phyloP scores from a whole-genome alignment of 805 yeast genomes.

The Nakazawaea anatomiae region DNA sequence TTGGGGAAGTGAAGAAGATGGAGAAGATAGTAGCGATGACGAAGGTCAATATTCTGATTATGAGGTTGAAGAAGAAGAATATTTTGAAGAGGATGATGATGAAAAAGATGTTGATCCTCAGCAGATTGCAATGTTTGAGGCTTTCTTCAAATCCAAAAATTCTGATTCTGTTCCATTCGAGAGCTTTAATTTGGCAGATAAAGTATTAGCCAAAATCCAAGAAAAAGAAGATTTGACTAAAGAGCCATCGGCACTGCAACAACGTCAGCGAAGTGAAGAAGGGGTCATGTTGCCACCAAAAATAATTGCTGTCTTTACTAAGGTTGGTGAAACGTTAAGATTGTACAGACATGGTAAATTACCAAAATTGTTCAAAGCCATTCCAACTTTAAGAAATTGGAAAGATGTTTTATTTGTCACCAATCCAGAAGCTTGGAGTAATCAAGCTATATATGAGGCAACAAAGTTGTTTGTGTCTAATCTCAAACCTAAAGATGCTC shows the following conservation, averaged over 20 bases:
- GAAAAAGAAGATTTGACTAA: conserved; percentile 49
- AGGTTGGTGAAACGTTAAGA: conserved; percentile 80
- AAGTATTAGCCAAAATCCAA: conserved; percentile 83
- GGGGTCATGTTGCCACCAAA: conserved; percentile 91
- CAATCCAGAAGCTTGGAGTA: conserved; percentile 90
- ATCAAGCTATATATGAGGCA: conserved; percentile 92
- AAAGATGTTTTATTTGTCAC: conserved; percentile 91
- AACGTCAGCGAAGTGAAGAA: conserved; percentile 42
- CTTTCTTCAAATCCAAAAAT: conserved; percentile 45
- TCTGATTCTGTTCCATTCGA: conserved; percentile 26
- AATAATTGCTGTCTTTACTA: conserved; percentile 90
- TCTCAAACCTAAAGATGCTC: conserved; percentile 82
- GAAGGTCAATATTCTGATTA: conserved; percentile 21
- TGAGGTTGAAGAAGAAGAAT: conserved; percentile 33
- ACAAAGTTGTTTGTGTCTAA: conserved; percentile 91
- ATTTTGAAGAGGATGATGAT: conserved; percentile 48
- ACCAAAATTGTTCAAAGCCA: conserved; percentile 93
- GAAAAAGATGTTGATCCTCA: conserved; percentile 62
- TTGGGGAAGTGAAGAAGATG: conserved; percentile 25
- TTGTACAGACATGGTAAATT: conserved; percentile 93
- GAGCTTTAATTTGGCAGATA: conserved; percentile 78
- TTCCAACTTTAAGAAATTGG: conserved; percentile 93
- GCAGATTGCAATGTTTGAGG: conserved; percentile 80
- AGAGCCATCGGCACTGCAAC: conserved; percentile 17
- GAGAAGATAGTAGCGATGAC: conserved; percentile 26